Percentiles rank a stretch among this genome's conserved stretches.
Conservation (phyloP, 2,329 filamentous ascomycete genomes). For the Rhytidhysteron rufulum region DNA sequence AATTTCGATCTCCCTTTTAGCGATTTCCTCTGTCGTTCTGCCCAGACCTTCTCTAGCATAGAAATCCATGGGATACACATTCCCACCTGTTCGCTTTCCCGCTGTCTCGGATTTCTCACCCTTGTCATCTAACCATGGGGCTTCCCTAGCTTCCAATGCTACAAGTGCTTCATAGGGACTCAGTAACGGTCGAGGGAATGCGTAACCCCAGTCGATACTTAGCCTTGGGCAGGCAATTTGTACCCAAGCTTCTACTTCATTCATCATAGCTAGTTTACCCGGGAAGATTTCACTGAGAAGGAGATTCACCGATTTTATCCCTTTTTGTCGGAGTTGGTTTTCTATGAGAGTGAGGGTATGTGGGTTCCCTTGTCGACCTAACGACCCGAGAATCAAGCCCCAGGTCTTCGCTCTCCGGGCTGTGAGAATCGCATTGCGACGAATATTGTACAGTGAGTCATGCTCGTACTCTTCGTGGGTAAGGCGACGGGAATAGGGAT, state of each 20-base stretch:
- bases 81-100: constrained; percentile 45
- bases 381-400: constrained; percentile 89
- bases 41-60: constrained; percentile 90
- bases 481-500: constrained; percentile 88
- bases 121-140: constrained; percentile 58
- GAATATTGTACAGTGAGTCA: constrained; percentile 79
- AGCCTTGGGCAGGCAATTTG: constrained; percentile 95
- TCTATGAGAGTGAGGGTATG: constrained; percentile 88
- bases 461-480: constrained; percentile 92
- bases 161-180: constrained; percentile 95
- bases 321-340: constrained; percentile 63
- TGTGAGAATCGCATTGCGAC: constrained; percentile 69
- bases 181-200: constrained; percentile 80
- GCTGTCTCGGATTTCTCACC: constrained; percentile 13
- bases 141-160: constrained; percentile 73
- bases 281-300: constrained; percentile 95
- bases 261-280: constrained; percentile 88
- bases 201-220: constrained; percentile 99
- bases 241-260: constrained; percentile 94
- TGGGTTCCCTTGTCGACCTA: constrained; percentile 93
- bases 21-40: constrained; percentile 56
- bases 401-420: constrained; percentile 80
- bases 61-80: constrained; percentile 95
- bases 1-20: constrained; percentile 16
- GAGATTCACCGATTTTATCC: constrained; percentile 79